Conservation (phyloP, 2,329 filamentous ascomycete genomes). For the Colletotrichum sp. region DNA sequence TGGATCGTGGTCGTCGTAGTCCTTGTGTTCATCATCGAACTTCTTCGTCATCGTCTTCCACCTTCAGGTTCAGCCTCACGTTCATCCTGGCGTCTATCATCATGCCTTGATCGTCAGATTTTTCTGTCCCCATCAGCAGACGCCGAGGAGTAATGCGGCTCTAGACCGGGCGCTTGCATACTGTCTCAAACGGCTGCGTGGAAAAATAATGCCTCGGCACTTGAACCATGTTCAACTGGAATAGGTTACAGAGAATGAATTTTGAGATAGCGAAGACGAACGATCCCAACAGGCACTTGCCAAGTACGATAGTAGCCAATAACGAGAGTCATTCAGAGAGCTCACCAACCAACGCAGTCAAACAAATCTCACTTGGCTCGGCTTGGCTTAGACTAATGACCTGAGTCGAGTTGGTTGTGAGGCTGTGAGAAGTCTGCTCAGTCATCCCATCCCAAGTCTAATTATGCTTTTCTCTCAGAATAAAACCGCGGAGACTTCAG, state of each 20-base stretch:
- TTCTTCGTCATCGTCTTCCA: background rate
- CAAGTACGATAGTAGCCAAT: background rate
- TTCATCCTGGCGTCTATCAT: background rate
- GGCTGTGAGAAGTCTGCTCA: background rate
- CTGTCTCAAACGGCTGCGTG: background rate
- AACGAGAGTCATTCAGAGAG: background rate
- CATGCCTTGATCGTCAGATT: background rate
- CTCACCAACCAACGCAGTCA: background rate
- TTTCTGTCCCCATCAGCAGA: background rate
- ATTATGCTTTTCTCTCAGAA: background rate
- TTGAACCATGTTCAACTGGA: background rate
- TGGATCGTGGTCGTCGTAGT: background rate
- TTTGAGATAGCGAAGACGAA: background rate
- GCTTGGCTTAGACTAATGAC: background rate
- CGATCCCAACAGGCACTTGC: background rate
- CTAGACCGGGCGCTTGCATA: background rate
- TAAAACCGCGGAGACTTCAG: background rate
- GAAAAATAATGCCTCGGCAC: background rate
- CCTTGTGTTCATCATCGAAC: background rate
- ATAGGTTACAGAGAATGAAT: background rate
- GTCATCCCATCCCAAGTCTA: background rate
- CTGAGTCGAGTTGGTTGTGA: background rate
- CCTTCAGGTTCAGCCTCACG: background rate
- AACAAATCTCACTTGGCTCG: background rate
- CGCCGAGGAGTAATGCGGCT: background rate